Base-by-base conservation (phyloP, 225 moss, liverwort and hornwort genomes). In the Bryoerythrophyllum caledonicum region DNA sequence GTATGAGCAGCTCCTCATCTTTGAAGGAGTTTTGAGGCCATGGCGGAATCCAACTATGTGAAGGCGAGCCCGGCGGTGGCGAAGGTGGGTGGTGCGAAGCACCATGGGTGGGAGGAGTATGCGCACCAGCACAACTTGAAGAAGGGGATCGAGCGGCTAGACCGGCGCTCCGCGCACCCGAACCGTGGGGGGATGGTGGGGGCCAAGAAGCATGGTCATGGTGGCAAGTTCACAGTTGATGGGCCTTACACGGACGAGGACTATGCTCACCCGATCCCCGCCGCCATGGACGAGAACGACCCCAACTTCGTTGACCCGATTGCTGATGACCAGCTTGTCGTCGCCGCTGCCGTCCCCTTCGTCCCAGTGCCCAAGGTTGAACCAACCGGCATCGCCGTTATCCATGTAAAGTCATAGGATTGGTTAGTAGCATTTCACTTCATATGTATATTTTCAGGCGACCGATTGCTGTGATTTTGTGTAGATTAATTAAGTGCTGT, bases 191-290 rank as follows among this genome's bases (percentile, higher is more conserved):
- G 85, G 25, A 67, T 55, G 2, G 88, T 78, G 28, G 48, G 46
- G 17, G 48, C 48, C 19, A 92, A 90, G 80, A 92, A 92, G 74
- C 81, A 79, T 25, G 92, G 92, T 0, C 90, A 90, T 10, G 92
- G 92, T 7, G 90, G 92, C 0, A 88, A 78, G 43, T 92, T 74
- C 41, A 92, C 92, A 0, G 73, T 90, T 56, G 84, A 71, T 19
- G 90, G 92, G 4, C 78, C 90, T 0, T 52, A 70, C 28, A 28
- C 16, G 2, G 74, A 83, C 1, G 78, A 70, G n/a, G 88, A 85
- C 15, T 72, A 81, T 11, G 81, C 66, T 5, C 49, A 78, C 5
- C 43, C 44, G 3, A 5, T 67, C 0, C 82, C 82, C 0, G 41
- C 71, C 0, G 85, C 84, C 8, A 38, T 92, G 60, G 92, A 92